Conservation (phyloP, 2,329 filamentous ascomycete species). For the Colletotrichum abscissum region DNA sequence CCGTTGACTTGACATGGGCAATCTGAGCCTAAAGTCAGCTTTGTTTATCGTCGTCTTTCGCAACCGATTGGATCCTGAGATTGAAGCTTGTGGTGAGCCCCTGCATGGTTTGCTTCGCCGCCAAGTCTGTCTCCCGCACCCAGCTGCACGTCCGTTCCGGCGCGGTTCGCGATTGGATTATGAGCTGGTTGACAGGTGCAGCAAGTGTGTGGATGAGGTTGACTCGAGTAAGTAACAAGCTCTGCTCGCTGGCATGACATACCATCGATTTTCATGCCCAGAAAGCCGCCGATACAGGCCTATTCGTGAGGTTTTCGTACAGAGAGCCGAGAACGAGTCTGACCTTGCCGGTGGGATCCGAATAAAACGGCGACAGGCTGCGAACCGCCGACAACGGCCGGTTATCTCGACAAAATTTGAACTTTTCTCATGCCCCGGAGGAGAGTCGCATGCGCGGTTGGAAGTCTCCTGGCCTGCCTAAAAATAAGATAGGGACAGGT, state of each 20-base stretch:
- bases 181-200: conserved; percentile 19
- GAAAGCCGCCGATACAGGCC: not conserved
- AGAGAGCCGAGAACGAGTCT: conserved; percentile 7
- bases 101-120: conserved; percentile 4
- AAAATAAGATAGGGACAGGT: not conserved
- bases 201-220: conserved; percentile 3
- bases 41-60: not conserved
- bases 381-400: not conserved
- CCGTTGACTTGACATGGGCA: conserved; percentile 4
- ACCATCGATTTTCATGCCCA: not conserved
- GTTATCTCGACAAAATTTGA: conserved; percentile 2
- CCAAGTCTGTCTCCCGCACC: not conserved
- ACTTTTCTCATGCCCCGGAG: not conserved
- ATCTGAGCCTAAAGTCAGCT: not conserved
- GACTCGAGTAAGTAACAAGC: conserved; percentile 2
- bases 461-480: not conserved
- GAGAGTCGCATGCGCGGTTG: not conserved
- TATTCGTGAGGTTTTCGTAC: not conserved
- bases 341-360: not conserved
- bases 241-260: not conserved
- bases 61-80: conserved; percentile 9
- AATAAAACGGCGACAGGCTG: not conserved
- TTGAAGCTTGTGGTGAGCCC: not conserved
- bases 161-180: conserved; percentile 27
- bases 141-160: conserved; percentile 11